Base-by-base conservation (phyloP, 768 basidiomycete genomes). In the Pisolithus marmoratus region DNA sequence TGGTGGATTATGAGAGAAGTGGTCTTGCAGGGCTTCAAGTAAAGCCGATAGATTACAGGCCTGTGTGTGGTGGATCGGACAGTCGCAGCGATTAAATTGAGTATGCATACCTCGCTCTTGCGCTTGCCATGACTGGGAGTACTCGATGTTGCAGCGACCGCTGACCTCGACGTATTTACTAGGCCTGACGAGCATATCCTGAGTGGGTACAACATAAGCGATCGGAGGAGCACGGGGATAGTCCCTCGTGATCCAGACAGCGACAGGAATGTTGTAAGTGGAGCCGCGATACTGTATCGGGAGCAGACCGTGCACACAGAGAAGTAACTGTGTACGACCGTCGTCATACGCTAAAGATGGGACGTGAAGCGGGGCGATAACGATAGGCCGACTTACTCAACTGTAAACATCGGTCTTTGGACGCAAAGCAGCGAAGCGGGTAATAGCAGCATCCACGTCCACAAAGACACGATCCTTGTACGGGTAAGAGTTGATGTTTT, bases 251-350 rank as follows among this genome's bases (percentile, higher is more conserved):
- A 98, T 59, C 94, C 94, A 98, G 54, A 95, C 59, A 12, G 88
- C 83, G 60, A 99, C 70, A 4, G 96, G 96, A 60, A 98, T 97
- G 68, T 99, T 92, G 75, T 99, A 99, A 2, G 85, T 76, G 1
- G 82, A 71, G 1, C 75, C 70, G 46, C 87, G 79, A 72, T 83
- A 95, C 0, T 79, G 69, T 59, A 99, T 96, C 4, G 93, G 94
- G 1, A 99, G 75, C 5, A 97, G 80, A 9, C 96, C 96, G 63
- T 96, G 90, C 3, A 95, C 60, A 57, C 91, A 93, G 51, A 98
- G 83, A 24, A 99, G 79, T 17, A 97, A 77, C 62, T 94, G 92
- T 0, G 91, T 86, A 36, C 95, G 83, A 44, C 96, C 96, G 58
- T 96, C 92, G 68, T 99, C 93, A 71, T 90, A 94, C 0, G 89